Evolutionary conservation across 148 eudicot species (phyloP).

Genomic region (Persicaria maculosa): DNA sequence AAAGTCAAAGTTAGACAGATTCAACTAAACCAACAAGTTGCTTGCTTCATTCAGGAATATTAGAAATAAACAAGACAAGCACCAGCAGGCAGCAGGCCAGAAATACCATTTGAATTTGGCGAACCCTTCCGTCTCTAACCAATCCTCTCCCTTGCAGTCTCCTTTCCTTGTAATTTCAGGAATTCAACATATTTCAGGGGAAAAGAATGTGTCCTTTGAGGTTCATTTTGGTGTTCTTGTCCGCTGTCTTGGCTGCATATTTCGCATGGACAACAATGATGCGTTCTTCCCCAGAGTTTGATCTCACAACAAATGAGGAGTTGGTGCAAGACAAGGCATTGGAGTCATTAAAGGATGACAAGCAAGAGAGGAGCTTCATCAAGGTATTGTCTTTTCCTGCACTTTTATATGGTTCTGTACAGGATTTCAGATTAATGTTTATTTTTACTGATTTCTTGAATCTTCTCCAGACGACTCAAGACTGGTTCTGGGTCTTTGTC

Average conservation of each 20-base stretch:
- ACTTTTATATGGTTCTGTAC: neutral
- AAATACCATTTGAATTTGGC: neutral
- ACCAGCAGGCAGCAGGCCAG: neutral
- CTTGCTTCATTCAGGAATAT: neutral
- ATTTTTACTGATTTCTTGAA: neutral
- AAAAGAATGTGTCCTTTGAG: conserved; percentile 14
- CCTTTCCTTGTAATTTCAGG: neutral
- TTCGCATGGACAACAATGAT: conserved; percentile 7
- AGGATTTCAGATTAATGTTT: neutral
- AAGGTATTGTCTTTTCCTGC: neutral
- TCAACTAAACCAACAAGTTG: neutral
- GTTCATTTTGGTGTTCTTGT: conserved; percentile 12
- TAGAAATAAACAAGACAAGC: neutral
- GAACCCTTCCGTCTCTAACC: neutral
- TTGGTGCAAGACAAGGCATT: neutral
- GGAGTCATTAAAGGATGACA: conserved; percentile 1
- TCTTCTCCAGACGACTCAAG: conserved; percentile 7
- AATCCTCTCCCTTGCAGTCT: neutral
- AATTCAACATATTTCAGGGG: neutral
- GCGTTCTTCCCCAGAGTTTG: conserved; percentile 1
- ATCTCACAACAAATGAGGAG: neutral
- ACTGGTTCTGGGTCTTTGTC: conserved; percentile 11
- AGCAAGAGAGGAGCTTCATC: neutral
- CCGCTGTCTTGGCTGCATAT: conserved; percentile 10
- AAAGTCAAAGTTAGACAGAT: conserved; percentile 6